Base-by-base conservation (phyloP, 2,329 filamentous ascomycete species). In the Trichoderma gracile region DNA sequence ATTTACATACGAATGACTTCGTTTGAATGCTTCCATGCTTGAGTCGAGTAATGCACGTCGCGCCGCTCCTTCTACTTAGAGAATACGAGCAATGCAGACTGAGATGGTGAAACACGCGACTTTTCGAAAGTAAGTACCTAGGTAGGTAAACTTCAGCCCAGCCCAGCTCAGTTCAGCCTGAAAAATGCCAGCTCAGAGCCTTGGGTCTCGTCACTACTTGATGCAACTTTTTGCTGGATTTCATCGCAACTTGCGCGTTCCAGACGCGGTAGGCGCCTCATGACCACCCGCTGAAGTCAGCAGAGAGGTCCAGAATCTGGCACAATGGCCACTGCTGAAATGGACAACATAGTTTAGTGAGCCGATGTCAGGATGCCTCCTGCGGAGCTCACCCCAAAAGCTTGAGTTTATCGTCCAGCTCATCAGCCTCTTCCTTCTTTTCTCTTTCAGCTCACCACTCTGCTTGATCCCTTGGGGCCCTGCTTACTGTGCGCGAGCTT, bases 21-120 rank as follows among this genome's bases (percentile, higher is more conserved):
- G 12, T 38, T 38, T 38, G 33, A 12, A 38, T 38, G 33, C 33
- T 38, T 38, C 33, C 12, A 42, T 53, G 50, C 21, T 38, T 40
- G n/a, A n/a, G 45, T 47, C 56, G 56, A 59, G 56, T 59, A 49
- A 59, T 59, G 45, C 55, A 33, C 25, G 25, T n/a, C 40, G 54
- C 54, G 42, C 47, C 47, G 40, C 40, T 43, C 25, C 42, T 42
- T 42, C 43, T 38, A 38, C 33, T 14, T 9, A 25, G 9, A 47
- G 15, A 46, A 46, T 60, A 52, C 57, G n/a, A 52, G 52, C 17
- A 30, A 60, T 46, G 47, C 42, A 30, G 49, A n/a, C 42, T 15
- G 25, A 46, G 21, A 50, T 56, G 43, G 52, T 64, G 61, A 64
- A 64, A 64, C 61, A 46, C 53, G 30, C 61, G 43, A 64, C 53